Evolutionary conservation across 805 yeast species (phyloP), one percentile per base, ranked within the genome.

Genomic region (Cyberlindnera xishuangbannaensis): DNA sequence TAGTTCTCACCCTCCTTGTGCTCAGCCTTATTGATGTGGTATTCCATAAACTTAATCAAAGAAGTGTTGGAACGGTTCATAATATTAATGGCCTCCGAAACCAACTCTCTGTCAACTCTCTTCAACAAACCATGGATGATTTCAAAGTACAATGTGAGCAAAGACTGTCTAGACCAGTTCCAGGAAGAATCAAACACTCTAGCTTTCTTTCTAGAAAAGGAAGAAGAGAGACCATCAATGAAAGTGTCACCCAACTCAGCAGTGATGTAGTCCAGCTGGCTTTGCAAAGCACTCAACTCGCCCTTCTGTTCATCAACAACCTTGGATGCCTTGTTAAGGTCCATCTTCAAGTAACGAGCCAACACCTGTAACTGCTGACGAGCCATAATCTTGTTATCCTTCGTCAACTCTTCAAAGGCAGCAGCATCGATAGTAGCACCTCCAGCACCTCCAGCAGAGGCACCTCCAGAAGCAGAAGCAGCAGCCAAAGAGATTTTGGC

Each of bases 161-260:
- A 83, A 59, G 92, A 95, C 69, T 92, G 98, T 64, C 97, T 84
- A 30, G 97, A 97, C 98, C 98, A 92, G 64, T 94, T 94, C 98
- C 98, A 92, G 64, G 88, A 87, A 15, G 97, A 87, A 64, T 92
- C 97, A 62, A 90, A 92, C 34, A 82, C 78, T 69, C 98, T 83
- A 18, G 97, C 95, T 69, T 92, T 92, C 65, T 83, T 73, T 42
- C 90, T 72, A 20, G 95, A 83, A 67, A 92, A 92, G 5, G 81
- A 77, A 26, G 97, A 95, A 47, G 78, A 69, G 51, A 92, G 81
- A 58, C 98, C 97, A 39, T 78, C 73, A 31, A 96, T 88, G 60
- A 88, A 92, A 55, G 79, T 79, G 53, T 92, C 98, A 49, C 98
- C 98, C 48, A 83, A 78, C 62, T 83, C 94, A 41, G 58, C 54